Evolutionary conservation across 2,329 filamentous ascomycete genomes (phyloP), one percentile per base, ranked within the genome.

Genomic region (Monosporascus sp.): DNA sequence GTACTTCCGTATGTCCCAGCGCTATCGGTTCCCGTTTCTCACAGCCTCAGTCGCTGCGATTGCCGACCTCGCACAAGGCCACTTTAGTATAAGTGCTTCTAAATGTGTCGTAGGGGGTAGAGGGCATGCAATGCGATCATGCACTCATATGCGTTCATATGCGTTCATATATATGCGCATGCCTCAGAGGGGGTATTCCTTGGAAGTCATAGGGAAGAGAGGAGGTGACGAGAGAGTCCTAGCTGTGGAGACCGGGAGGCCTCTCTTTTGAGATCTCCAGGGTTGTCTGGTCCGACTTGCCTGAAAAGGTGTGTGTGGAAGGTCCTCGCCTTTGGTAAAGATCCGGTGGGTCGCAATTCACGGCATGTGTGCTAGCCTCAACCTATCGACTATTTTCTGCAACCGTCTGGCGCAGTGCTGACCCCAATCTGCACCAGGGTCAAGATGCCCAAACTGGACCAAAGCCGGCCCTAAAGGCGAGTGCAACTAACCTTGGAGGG

Each of bases 191-290:
- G 28, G 31, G 9, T 35, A 35, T 35, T 35, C 9, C 31, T 35
- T 35, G 9, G 31, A 35, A 35, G 31, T 35, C 31, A 35, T 35
- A 35, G 31, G 11, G 9, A 8, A 11, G 28, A 35, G 31, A 35
- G 11, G 11, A 43, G 40, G 18, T 20, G 40, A 43, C 40, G 3
- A 20, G 14, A 35, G 31, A 43, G 40, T 54, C 20, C 31, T 31
- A 17, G 43, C 35, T 53, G 55, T 53, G 56, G 55, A 40, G 55
- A 45, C 15, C 54, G 51, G 58, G 58, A 60, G 58, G 58, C 58
- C 58, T 60, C 58, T 53, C 52, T n/a, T 35, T 35, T 35, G 22
- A 48, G 50, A 51, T 53, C 41, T 43, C 40, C 40, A 43, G 40
- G 18, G 40, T 43, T 43, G 43, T 51, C 53, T 55, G 53, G 40